Evolutionary conservation across 139 green algal species (phyloP).

Genomic region (Microglena sp.): DNA sequence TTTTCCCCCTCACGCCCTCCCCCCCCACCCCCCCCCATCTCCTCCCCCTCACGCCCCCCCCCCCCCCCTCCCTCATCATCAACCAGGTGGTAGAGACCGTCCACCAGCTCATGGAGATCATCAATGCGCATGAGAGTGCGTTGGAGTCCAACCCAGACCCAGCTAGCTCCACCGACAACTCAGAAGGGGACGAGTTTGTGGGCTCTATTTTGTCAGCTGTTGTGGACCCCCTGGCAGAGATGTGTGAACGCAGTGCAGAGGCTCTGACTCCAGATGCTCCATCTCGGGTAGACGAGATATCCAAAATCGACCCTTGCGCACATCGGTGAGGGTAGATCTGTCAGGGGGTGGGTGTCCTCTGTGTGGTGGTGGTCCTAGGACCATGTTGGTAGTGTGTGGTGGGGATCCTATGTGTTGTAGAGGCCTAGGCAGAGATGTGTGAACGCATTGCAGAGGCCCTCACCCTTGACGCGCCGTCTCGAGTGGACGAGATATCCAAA

Average conservation of each 20-base stretch:
- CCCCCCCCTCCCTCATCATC: no score
- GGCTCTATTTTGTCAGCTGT: constrained; percentile 44
- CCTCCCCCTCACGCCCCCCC: no score
- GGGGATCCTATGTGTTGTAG: no score
- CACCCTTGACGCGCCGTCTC: constrained; percentile 25
- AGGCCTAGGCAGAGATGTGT: no score
- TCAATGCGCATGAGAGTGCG: constrained; percentile 47
- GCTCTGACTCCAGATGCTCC: constrained; percentile 36
- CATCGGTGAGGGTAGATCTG: constrained; percentile 23
- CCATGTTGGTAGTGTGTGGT: no score
- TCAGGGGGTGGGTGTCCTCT: no score
- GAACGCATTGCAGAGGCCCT: constrained; percentile 36
- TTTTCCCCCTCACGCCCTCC: no score
- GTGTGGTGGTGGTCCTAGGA: no score
- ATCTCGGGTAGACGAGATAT: constrained; percentile 33
- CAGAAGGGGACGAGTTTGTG: constrained; percentile 18
- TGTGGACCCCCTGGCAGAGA: constrained; percentile 63
- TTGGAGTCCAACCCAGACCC: constrained; percentile 15
- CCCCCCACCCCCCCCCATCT: no score
- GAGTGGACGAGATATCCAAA: constrained; percentile 34
- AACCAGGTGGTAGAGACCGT: constrained; percentile 58
- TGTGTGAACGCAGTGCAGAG: constrained; percentile 28
- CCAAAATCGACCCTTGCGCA: constrained; percentile 39
- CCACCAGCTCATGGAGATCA: constrained; percentile 49
- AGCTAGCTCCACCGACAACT: not conserved